A percentile compares a stretch with the other conserved stretches of the same genome.
Conservation (phyloP, 495 filamentous ascomycete genomes). For the Mytilinidion resinicola region DNA sequence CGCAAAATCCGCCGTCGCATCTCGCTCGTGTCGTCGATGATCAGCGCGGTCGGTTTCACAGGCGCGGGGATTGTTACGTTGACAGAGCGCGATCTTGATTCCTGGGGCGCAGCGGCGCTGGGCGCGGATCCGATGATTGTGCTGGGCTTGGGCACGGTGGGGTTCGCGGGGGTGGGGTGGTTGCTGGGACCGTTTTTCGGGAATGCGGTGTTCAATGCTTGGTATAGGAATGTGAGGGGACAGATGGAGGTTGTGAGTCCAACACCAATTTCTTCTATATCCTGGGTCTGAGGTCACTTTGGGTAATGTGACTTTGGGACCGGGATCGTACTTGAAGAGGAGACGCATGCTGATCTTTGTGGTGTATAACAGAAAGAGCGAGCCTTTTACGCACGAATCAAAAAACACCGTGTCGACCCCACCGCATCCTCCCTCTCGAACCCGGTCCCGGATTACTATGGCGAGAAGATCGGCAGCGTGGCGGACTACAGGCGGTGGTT, state of each 20-base stretch:
- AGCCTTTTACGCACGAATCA: slow-evolving; percentile 83
- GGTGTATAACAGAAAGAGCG: slow-evolving; percentile 67
- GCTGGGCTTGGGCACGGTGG: slow-evolving; percentile 67
- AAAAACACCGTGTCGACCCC: slow-evolving; percentile 84
- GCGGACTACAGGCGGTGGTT: slow-evolving; percentile 88
- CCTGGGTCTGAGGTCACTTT: not conserved
- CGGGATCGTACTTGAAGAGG: not conserved
- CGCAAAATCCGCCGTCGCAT: slow-evolving; percentile 76
- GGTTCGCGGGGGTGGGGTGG: slow-evolving; percentile 74
- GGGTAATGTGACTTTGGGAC: not conserved
- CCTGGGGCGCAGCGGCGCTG: slow-evolving; percentile 57
- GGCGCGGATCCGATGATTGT: slow-evolving; percentile 83
- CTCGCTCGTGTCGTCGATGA: slow-evolving; percentile 67
- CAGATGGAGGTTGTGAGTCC: slow-evolving; percentile 60
- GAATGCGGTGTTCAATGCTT: slow-evolving; percentile 62
- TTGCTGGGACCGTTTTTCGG: slow-evolving; percentile 76
- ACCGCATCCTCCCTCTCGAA: slow-evolving; percentile 59
- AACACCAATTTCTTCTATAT: not conserved
- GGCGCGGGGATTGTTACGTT: slow-evolving; percentile 58
- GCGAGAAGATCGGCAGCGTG: slow-evolving; percentile 94
- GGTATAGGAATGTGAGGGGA: slow-evolving; percentile 56
- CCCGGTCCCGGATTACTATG: slow-evolving; percentile 70
- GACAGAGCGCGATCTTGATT: slow-evolving; percentile 58
- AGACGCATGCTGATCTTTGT: slow-evolving; percentile 8
- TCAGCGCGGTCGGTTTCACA: slow-evolving; percentile 54